Evolutionary conservation across 495 filamentous ascomycete species (phyloP).

Genomic region (Rusavskia elegans): DNA sequence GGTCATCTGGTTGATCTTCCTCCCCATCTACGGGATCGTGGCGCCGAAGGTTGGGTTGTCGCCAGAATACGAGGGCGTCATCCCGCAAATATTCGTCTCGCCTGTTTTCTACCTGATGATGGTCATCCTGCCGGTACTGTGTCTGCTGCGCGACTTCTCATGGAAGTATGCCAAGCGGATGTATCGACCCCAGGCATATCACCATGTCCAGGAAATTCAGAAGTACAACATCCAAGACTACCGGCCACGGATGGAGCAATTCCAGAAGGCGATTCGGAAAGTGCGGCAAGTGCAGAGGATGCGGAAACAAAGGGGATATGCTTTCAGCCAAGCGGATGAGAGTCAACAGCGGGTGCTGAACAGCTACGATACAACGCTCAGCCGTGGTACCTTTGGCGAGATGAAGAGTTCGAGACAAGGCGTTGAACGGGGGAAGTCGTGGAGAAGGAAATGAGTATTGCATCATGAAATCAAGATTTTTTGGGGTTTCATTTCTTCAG

Average conservation of each 20-base stretch:
- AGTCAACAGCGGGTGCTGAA: slow-evolving; percentile 84
- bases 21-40: slow-evolving; percentile 79
- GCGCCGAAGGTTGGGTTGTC: slow-evolving; percentile 76
- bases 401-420: slow-evolving; percentile 60
- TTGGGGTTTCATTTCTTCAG: too few relatives aligned
- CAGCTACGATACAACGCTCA: slow-evolving; percentile 91
- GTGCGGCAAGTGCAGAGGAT: slow-evolving; percentile 97
- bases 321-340: slow-evolving; percentile 95
- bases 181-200: slow-evolving; percentile 91
- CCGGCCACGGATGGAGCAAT: slow-evolving; percentile 96
- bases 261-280: slow-evolving; percentile 98
- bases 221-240: slow-evolving; percentile 99
- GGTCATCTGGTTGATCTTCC: slow-evolving; percentile 77
- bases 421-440: slow-evolving; percentile 13
- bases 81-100: slow-evolving; percentile 63
- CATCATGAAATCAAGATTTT: background rate
- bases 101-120: slow-evolving; percentile 85
- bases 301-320: slow-evolving; percentile 97
- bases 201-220: slow-evolving; percentile 98
- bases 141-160: slow-evolving; percentile 77
- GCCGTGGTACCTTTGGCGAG: slow-evolving; percentile 86
- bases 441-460: slow-evolving; percentile 9
- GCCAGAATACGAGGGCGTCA: slow-evolving; percentile 68
- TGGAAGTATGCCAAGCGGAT: slow-evolving; percentile 82
- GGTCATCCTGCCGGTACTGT: slow-evolving; percentile 62